Evolutionary conservation across 805 yeast species (phyloP).

Genomic region (Saccharomycopsis sp.): DNA sequence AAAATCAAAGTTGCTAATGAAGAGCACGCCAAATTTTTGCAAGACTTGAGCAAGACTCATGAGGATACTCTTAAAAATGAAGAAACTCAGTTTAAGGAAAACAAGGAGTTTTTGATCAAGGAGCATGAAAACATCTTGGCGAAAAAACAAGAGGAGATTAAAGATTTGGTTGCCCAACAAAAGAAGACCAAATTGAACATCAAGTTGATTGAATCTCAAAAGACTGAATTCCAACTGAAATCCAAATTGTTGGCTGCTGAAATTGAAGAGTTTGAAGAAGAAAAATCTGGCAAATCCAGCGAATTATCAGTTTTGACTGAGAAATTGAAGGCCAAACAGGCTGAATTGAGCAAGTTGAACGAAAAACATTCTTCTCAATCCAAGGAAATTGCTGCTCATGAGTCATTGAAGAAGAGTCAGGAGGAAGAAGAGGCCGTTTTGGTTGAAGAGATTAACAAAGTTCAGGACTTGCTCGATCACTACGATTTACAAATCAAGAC

Average conservation of each 20-base stretch:
- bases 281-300: slow-evolving; percentile 1
- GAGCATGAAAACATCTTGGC: slow-evolving; percentile 12
- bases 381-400: too few species aligned
- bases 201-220: slow-evolving; percentile 16
- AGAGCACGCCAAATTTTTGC: slow-evolving; percentile 12
- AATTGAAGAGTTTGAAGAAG: slow-evolving; percentile 15
- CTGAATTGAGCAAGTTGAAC: too few species aligned
- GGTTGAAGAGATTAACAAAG: slow-evolving; percentile 12
- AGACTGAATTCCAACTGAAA: slow-evolving; percentile 13
- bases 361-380: too few species aligned
- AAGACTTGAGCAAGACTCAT: slow-evolving; percentile 9
- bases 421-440: not conserved
- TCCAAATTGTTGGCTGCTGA: slow-evolving; percentile 11
- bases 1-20: slow-evolving; percentile 8
- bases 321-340: slow-evolving; percentile 3
- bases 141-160: slow-evolving; percentile 14
- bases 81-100: slow-evolving; percentile 8
- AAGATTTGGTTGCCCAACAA: slow-evolving; percentile 13
- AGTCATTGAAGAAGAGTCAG: too few species aligned
- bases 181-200: slow-evolving; percentile 15
- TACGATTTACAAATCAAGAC: slow-evolving; percentile 13
- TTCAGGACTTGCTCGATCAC: slow-evolving; percentile 4
- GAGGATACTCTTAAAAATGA: slow-evolving; percentile 11
- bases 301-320: slow-evolving; percentile 1
- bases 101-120: slow-evolving; percentile 14